Base-by-base conservation (phyloP, 2,329 filamentous ascomycete genomes). In the Diaporthe capsici region DNA sequence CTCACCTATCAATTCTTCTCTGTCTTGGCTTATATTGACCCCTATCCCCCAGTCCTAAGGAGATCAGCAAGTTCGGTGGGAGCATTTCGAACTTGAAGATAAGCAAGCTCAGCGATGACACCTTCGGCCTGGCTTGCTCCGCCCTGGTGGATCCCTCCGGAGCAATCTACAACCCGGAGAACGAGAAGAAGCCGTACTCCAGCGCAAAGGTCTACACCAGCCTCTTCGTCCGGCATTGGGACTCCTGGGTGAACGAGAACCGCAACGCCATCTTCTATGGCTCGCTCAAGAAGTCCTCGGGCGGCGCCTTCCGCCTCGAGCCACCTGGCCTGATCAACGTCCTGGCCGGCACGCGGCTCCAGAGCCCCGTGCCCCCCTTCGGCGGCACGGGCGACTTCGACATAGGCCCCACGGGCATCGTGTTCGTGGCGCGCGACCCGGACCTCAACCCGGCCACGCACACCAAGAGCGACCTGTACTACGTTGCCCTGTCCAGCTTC, bases 161-260 rank as follows among this genome's bases (percentile, higher is more conserved):
- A 7, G 86, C 90, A 1, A 88, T 97, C 37, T 92, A 92, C 84
- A 94, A 94, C 81, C 87, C 91, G 17, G 87, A 92, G 51, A 87
- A 88, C 20, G 91, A 90, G 51, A 85, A 90, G 77, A 91, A 92
- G 80, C 86, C 90, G 2, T 84, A 87, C 34, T 92, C 92, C 28
- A 90, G 91, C 4, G 95, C 91, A 39, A 92, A 90, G 79, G 89
- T 95, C 31, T 97, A 97, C 83, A 91, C 91, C 28, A 91, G 90
- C 65, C 90, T 96, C 37, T 97, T 94, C 80, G 94, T 94, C 39
- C 90, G 95, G 20, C 94, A 97, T 81, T 97, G 95, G 95, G 94
- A 97, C 82, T 84, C 89, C n/a, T 97, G 93, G 84, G 87, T 92
- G 37, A 91, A 90, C 0, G 89, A 92, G 61, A 92, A 94, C 80